Base-by-base conservation (phyloP, 1,284 basidiomycete genomes). In the Puccinia triticina region DNA sequence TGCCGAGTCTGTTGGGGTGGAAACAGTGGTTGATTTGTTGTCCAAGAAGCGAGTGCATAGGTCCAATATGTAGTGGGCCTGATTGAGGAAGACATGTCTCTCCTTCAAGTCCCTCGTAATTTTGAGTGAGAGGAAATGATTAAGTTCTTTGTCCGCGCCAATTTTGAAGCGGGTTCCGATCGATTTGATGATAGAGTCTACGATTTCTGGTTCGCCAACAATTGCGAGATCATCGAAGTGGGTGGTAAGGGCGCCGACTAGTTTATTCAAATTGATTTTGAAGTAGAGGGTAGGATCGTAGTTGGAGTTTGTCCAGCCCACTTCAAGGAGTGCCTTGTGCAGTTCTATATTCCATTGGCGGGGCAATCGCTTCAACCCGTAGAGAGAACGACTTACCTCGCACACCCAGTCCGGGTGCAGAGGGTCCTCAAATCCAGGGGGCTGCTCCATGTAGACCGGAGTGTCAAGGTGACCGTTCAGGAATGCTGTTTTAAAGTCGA, bases 281-380 rank as follows among this genome's bases (percentile, higher is more conserved):
- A 48, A 74, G 46, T 74, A 74, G 18, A n/a, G n/a, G n/a, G n/a
- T n/a, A n/a, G n/a, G n/a, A n/a, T n/a, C n/a, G n/a, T n/a, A n/a
- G n/a, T n/a, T 48, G 29, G 53, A 77, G 26, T 74, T 29, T 4
- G 21, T 50, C 10, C 46, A 26, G 32, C 34, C 32, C 10, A 71
- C 11, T 16, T 23, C 34, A 29, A 71, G 16, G 10, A 71, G 34
- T 16, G 43, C 18, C 26, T 71, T 48, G 23, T 71, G 67, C 14
- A 71, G 67, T 18, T 37, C 43, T 11, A 40, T 21, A 37, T 78
- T 64, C 74, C 73, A 82, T 23, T 64, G 66, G 16, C 29, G 34
- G 1, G 75, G 75, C 14, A 57, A 55, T 59, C 78, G 81, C 40
- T 69, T 61, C 12, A 82, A 43, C 21, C 81, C 74, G 11, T 71